Percentiles rank a stretch among this genome's conserved stretches.
These are phyloP conservation scores for Leishmania amazonensis DNA, from an alignment of 208 protist species.

Conservation along the genomic window DNA sequence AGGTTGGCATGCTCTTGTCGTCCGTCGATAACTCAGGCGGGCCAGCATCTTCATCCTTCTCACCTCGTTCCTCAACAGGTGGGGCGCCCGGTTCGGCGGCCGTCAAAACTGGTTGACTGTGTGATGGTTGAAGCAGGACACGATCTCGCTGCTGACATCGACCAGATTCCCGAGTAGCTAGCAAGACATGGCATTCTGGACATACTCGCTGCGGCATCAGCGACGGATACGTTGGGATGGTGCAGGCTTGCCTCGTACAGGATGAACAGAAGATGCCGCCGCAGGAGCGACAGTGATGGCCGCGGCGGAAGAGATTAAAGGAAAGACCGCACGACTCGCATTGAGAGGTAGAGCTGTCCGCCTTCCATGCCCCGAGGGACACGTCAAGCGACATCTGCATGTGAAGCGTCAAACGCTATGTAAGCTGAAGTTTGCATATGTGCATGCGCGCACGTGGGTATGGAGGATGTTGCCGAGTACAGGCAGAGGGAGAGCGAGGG, in stretches of 20 bases:
- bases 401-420: background rate
- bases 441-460: background rate
- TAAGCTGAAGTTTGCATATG: background rate
- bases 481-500: background rate
- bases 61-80: too few species aligned
- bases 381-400: conserved; percentile 15
- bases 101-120: too few species aligned
- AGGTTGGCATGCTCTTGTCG: background rate
- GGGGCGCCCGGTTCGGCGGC: background rate
- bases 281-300: conserved; percentile 44
- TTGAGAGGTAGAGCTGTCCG: conserved; percentile 13
- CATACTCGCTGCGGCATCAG: conserved; percentile 53
- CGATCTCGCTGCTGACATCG: conserved; percentile 10
- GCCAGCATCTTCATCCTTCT: background rate
- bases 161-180: conserved; percentile 8
- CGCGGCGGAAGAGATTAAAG: conserved; percentile 39
- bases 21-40: too few species aligned
- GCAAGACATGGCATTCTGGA: conserved; percentile 21
- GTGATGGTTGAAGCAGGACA: conserved; percentile 1
- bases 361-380: conserved; percentile 36
- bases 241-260: conserved; percentile 32
- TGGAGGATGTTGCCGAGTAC: too few species aligned
- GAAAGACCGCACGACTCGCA: conserved; percentile 38
- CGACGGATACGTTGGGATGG: conserved; percentile 25
- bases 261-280: conserved; percentile 50